Conservation (phyloP, 768 basidiomycete species). For the Collybia nuda region DNA sequence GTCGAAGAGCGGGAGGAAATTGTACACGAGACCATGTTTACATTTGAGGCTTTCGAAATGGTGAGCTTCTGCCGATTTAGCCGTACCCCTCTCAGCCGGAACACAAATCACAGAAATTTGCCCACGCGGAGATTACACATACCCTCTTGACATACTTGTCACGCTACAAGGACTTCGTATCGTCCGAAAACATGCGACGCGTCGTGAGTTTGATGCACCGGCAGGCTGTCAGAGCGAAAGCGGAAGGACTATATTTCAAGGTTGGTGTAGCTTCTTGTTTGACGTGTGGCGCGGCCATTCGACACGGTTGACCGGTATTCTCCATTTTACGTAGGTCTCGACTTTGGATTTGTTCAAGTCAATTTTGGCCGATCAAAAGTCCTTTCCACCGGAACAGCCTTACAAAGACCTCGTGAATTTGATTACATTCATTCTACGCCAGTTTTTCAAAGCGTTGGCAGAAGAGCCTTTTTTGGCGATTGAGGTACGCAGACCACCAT, state of each 20-base stretch:
- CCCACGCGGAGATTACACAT: constrained; percentile 78
- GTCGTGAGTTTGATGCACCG: constrained; percentile 89
- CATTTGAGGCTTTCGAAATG: constrained; percentile 88
- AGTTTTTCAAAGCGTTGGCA: constrained; percentile 91
- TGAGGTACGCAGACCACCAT: constrained; percentile 55
- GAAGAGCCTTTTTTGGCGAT: constrained; percentile 86
- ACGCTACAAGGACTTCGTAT: constrained; percentile 79
- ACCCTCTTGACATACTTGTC: constrained; percentile 83
- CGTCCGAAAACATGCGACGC: constrained; percentile 84
- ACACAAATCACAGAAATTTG: constrained; percentile 71
- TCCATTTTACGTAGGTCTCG: constrained; percentile 63
- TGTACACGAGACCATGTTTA: constrained; percentile 84
- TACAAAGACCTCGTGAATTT: constrained; percentile 82
- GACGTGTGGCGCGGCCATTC: constrained; percentile 19
- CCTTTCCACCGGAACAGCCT: constrained; percentile 75
- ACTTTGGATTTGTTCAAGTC: constrained; percentile 86
- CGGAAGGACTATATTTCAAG: constrained; percentile 95
- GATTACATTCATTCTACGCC: constrained; percentile 83
- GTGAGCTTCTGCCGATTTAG: constrained; percentile 41
- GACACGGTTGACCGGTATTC: constrained; percentile 11
- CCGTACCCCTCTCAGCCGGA: constrained; percentile 1
- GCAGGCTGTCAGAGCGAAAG: constrained; percentile 87
- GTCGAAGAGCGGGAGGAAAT: constrained; percentile 61
- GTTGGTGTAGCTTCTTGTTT: constrained; percentile 39
- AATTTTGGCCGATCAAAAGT: constrained; percentile 79